Base-by-base conservation (phyloP, 148 eudicot species). In the Rhododendron kiyosumense region DNA sequence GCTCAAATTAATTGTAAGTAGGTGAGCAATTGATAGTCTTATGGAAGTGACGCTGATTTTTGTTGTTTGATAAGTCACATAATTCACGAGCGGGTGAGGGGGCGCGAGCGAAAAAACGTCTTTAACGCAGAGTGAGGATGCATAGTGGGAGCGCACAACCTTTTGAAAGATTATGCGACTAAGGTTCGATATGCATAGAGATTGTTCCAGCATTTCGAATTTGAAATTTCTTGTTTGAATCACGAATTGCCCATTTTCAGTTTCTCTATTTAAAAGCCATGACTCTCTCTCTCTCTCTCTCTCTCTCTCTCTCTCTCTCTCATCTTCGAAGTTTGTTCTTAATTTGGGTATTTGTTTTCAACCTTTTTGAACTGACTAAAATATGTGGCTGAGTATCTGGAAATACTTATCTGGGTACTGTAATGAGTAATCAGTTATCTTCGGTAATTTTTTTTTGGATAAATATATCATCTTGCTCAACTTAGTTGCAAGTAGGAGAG, bases 151-250 rank as follows among this genome's bases (percentile, higher is more conserved):
- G 61, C 7, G 7, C 61, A 54, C 7, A 18, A 17, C 18, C 20
- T 54, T 54, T 18, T 54, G 61, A 54, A 4, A 5, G 61, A 54
- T 17, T 15, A 54, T 54, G 61, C 18, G 22, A 52, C 57, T 52
- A 52, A 52, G 57, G 57, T 52, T 46, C 12, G 49, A 46, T 46
- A 46, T 46, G 49, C 49, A 9, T 46, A 46, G 45, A 41, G 45
- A 41, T 41, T 41, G 1, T 41, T 41, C 45, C 45, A 41, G 45
- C 45, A 41, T 41, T 41, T 41, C 45, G 45, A 41, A 41, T 41
- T 41, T 41, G 45, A 41, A 41, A 41, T 41, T 0, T 41, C 45
- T 41, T 41, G 92, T 91, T 80, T 52, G 71, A 22, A 83, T n/a
- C 63, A 24, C 26, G 79, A 17, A 65, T 12, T 41, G 38, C 26